Evolutionary conservation across 176 grass and related monocot genomes (phyloP).

Genomic region (Musa beccarii): DNA sequence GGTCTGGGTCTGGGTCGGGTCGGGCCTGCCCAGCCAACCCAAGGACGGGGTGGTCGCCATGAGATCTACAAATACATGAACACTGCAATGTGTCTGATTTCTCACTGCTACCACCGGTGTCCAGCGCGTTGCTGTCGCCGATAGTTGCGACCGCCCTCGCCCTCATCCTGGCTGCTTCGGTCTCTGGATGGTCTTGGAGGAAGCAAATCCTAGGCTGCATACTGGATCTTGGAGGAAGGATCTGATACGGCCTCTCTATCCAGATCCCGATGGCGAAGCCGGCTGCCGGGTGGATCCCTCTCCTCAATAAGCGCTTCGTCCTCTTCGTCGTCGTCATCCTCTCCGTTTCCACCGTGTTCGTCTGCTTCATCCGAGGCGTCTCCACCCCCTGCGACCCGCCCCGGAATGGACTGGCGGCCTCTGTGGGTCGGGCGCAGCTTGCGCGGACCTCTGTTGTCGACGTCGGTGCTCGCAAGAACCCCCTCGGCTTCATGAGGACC

Average conservation of each 20-base stretch:
- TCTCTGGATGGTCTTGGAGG: no score
- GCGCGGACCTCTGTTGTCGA: background rate
- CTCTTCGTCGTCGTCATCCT: constrained; percentile 37
- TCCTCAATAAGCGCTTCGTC: constrained; percentile 36
- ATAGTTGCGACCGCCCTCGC: no score
- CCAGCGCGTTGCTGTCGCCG: no score
- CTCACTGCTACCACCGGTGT: no score
- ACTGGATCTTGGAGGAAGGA: no score
- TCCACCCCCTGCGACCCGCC: constrained; percentile 25
- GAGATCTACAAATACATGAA: no score
- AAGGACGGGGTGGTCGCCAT: no score
- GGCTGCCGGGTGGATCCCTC: constrained; percentile 14
- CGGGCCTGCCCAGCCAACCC: no score
- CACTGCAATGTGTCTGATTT: no score
- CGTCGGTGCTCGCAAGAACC: constrained; percentile 10
- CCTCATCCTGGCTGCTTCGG: no score
- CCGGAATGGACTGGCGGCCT: background rate
- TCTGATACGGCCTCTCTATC: background rate
- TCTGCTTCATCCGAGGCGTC: constrained; percentile 43
- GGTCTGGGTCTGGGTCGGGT: no score
- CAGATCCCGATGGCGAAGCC: constrained; percentile 10
- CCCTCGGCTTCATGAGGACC: constrained; percentile 64
- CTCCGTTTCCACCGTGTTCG: constrained; percentile 34
- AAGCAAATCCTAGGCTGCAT: no score
- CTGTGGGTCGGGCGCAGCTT: background rate